Conservation (phyloP, 352 stramenopile genomes). For the Globisporangium barbulae region DNA sequence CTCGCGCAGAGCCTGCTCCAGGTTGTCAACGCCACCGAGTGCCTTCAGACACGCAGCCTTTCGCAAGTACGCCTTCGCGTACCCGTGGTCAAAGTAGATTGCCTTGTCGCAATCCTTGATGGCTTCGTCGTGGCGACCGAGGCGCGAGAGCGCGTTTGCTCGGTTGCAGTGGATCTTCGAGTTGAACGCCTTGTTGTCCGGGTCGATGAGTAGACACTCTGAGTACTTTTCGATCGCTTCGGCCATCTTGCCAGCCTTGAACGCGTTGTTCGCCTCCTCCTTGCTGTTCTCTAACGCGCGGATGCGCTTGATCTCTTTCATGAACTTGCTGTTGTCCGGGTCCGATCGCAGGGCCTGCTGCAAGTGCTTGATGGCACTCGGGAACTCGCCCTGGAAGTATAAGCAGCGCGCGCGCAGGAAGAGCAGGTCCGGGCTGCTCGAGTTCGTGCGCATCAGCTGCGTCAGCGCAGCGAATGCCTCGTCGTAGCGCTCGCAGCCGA, state of each 20-base stretch:
- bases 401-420: slow-evolving; percentile 86
- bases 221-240: slow-evolving; percentile 89
- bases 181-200: slow-evolving; percentile 90
- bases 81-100: slow-evolving; percentile 90
- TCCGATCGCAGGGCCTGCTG: slow-evolving; percentile 88
- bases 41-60: slow-evolving; percentile 78
- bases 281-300: slow-evolving; percentile 84
- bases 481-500: slow-evolving; percentile 76
- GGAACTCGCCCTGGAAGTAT: slow-evolving; percentile 92
- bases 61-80: slow-evolving; percentile 88
- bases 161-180: slow-evolving; percentile 94
- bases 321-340: slow-evolving; percentile 87
- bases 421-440: slow-evolving; percentile 80
- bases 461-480: slow-evolving; percentile 80
- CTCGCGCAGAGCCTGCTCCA: slow-evolving; percentile 88
- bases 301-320: slow-evolving; percentile 89
- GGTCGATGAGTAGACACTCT: slow-evolving; percentile 84
- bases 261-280: slow-evolving; percentile 87
- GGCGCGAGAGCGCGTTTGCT: slow-evolving; percentile 79
- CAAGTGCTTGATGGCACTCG: slow-evolving; percentile 92
- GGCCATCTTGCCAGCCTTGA: slow-evolving; percentile 77
- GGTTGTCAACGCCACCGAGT: slow-evolving; percentile 80
- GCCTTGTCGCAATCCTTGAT: slow-evolving; percentile 89
- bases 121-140: slow-evolving; percentile 82
- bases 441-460: slow-evolving; percentile 83